phyloP scores from a whole-genome alignment of 2,329 filamentous ascomycete genomes.

The Penicillium sp. region DNA sequence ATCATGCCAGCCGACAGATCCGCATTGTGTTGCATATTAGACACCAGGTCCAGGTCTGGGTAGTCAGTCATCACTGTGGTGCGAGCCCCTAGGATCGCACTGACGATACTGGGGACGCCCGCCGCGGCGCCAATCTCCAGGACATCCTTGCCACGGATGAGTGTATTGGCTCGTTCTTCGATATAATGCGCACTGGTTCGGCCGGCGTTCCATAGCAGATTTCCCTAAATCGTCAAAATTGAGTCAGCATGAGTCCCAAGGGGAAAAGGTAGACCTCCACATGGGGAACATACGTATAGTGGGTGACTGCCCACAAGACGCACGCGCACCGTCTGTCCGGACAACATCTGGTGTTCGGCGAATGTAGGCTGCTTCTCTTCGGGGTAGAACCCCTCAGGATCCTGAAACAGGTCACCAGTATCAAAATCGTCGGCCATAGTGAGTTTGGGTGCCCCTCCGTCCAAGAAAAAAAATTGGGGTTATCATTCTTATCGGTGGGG shows the following conservation, averaged over 20 bases:
- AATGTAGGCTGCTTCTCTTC: constrained; percentile 74
- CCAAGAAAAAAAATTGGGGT: neutral
- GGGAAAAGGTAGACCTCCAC: constrained; percentile 7
- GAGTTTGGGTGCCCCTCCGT: neutral
- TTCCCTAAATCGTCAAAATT: constrained; percentile 55
- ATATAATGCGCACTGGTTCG: constrained; percentile 76
- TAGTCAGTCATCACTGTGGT: constrained; percentile 81
- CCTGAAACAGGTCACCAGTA: constrained; percentile 65
- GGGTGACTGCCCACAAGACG: constrained; percentile 84
- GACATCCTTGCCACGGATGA: constrained; percentile 68
- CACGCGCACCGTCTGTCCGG: constrained; percentile 65
- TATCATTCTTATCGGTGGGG: constrained; percentile 3
- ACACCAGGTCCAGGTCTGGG: constrained; percentile 78
- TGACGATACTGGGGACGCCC: constrained; percentile 78
- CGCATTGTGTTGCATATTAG: constrained; percentile 77
- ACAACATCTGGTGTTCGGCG: constrained; percentile 68
- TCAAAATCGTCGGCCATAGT: constrained; percentile 37
- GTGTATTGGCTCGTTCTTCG: constrained; percentile 61
- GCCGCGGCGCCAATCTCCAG: constrained; percentile 89
- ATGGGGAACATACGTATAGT: constrained; percentile 64
- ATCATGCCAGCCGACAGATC: constrained; percentile 51
- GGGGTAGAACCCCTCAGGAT: constrained; percentile 77
- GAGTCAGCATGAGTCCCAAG: neutral
- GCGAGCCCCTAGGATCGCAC: constrained; percentile 68
- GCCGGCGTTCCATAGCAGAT: constrained; percentile 88